These are phyloP conservation scores for Groenewaldozyma tartarivorans DNA, from an alignment of 805 yeast genomes.

Conservation along the genomic window DNA sequence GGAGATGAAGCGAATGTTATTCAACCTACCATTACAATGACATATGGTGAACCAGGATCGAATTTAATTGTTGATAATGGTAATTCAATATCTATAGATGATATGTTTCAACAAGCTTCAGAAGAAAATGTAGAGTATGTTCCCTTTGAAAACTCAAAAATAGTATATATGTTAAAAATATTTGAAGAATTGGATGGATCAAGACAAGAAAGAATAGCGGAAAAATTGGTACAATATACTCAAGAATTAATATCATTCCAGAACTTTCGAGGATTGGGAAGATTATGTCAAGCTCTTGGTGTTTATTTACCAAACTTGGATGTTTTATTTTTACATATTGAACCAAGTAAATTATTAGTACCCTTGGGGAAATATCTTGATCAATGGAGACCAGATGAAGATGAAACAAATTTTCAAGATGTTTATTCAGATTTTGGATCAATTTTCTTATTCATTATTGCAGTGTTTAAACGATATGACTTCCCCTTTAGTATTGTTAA, in stretches of 20 bases:
- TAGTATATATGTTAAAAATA: constrained; percentile 39
- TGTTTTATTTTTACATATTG: constrained; percentile 34
- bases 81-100: constrained; percentile 25
- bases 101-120: constrained; percentile 16
- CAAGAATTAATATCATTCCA: constrained; percentile 31
- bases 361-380: constrained; percentile 48
- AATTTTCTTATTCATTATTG: constrained; percentile 38
- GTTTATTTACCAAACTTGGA: constrained; percentile 36
- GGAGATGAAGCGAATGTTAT: constrained; percentile 16
- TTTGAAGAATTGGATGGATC: constrained; percentile 39
- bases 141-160: constrained; percentile 43
- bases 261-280: constrained; percentile 36
- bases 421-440: constrained; percentile 60
- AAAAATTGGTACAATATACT: constrained; percentile 27
- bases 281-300: constrained; percentile 44
- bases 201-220: constrained; percentile 38
- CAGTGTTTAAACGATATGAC: constrained; percentile 31
- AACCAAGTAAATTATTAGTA: constrained; percentile 35
- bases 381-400: constrained; percentile 38
- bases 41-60: constrained; percentile 8
- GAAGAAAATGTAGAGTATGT: constrained; percentile 39
- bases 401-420: constrained; percentile 55
- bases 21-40: constrained; percentile 2
- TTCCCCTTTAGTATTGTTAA: not conserved
- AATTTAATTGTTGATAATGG: constrained; percentile 14